Percentiles rank a stretch among this genome's conserved stretches.
Conservation (phyloP, 2,329 filamentous ascomycete species). For the Pestalotiopsis sp. region DNA sequence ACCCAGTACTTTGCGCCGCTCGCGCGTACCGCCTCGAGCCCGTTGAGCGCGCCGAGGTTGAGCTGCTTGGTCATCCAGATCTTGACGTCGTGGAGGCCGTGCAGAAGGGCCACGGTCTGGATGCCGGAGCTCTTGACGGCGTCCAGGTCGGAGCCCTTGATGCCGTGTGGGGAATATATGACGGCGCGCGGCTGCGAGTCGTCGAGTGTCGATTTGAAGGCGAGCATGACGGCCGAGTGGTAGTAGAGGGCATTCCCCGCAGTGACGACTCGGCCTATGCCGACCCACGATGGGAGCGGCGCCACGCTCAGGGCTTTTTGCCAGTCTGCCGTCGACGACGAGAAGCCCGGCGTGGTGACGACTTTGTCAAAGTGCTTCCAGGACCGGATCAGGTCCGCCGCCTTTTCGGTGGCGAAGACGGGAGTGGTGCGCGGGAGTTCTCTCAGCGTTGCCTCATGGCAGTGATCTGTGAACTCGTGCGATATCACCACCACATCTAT, state of each 20-base stretch:
- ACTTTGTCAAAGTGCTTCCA: constrained; percentile 63
- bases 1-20: constrained; percentile 63
- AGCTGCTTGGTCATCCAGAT: constrained; percentile 52
- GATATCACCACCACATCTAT: constrained; percentile 61
- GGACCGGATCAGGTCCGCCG: constrained; percentile 52
- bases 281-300: constrained; percentile 59
- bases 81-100: constrained; percentile 64
- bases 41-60: constrained; percentile 65
- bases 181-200: constrained; percentile 33
- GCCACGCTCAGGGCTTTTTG: constrained; percentile 21
- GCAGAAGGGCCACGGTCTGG: constrained; percentile 57
- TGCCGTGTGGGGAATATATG: constrained; percentile 66
- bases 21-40: constrained; percentile 52
- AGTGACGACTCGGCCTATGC: constrained; percentile 57
- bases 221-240: constrained; percentile 61
- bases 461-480: constrained; percentile 71
- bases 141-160: constrained; percentile 45
- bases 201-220: constrained; percentile 38
- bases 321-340: constrained; percentile 25
- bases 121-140: constrained; percentile 45
- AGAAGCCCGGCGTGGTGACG: constrained; percentile 47
- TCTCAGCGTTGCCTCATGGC: constrained; percentile 60
- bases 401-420: constrained; percentile 60
- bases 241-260: constrained; percentile 57
- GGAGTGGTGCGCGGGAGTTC: constrained; percentile 54